Evolutionary conservation across 305 asterid species (phyloP).

Genomic region (Solanum chacoense): DNA sequence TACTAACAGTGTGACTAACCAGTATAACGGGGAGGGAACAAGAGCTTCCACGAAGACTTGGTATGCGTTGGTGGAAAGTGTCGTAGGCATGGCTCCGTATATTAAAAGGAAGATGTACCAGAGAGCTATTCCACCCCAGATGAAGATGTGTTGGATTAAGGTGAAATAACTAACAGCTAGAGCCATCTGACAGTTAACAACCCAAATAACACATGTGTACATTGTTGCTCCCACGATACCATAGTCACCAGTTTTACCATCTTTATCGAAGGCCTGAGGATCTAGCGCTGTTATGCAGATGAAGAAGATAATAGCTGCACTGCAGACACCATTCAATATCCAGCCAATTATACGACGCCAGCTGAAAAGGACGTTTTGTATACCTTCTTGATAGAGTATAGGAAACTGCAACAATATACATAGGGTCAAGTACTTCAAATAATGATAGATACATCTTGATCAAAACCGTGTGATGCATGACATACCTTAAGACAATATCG

Average conservation of each 20-base stretch:
- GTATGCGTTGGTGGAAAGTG: constrained; percentile 58
- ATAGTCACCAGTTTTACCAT: constrained; percentile 57
- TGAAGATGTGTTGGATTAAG: constrained; percentile 61
- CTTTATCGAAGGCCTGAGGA: constrained; percentile 47
- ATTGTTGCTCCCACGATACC: constrained; percentile 62
- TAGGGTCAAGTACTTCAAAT: neutral
- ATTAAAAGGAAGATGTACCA: constrained; percentile 76
- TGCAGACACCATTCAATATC: constrained; percentile 73
- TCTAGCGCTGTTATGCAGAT: constrained; percentile 41
- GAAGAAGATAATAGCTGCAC: constrained; percentile 67
- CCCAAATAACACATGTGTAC: constrained; percentile 89
- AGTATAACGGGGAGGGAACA: constrained; percentile 55
- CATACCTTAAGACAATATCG: constrained; percentile 75
- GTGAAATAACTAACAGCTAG: constrained; percentile 82
- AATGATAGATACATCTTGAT: neutral
- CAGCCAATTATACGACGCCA: constrained; percentile 87
- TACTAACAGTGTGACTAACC: constrained; percentile 43
- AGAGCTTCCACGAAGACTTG: constrained; percentile 60
- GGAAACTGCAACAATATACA: constrained; percentile 53
- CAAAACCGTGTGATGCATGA: neutral
- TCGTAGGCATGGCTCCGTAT: constrained; percentile 54
- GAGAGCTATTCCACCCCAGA: constrained; percentile 79
- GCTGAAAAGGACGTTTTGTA: constrained; percentile 79
- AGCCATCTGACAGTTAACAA: constrained; percentile 87
- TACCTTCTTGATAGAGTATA: constrained; percentile 90